Evolutionary conservation across 805 yeast genomes (phyloP).

Genomic region (Myxozyma neglecta): DNA sequence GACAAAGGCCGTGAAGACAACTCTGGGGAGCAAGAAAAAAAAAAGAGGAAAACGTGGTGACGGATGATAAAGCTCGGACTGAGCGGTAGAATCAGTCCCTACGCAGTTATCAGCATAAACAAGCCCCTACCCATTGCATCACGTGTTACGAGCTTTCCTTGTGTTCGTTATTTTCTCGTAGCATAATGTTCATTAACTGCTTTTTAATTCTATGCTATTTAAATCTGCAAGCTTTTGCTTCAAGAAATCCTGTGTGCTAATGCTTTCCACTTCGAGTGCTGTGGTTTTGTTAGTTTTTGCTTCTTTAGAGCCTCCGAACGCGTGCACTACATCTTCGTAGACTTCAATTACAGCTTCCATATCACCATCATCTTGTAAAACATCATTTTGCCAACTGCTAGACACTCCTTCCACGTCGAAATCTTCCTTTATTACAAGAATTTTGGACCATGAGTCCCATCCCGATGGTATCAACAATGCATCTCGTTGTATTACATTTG

Average conservation of each 20-base stretch:
- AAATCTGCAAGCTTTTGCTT: constrained; percentile 15
- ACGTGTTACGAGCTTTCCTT: not conserved
- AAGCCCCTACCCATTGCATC: not conserved
- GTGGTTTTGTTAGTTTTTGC: not conserved
- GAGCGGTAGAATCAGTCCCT: not conserved
- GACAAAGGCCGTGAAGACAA: constrained; percentile 26
- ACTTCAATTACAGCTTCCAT: constrained; percentile 25
- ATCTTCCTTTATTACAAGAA: constrained; percentile 34
- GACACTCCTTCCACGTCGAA: constrained; percentile 32
- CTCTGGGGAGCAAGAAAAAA: constrained; percentile 21
- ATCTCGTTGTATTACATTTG: constrained; percentile 33
- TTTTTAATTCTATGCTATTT: constrained; percentile 16
- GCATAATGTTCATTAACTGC: not conserved
- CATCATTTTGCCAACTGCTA: constrained; percentile 33
- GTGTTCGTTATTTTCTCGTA: not conserved
- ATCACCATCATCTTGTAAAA: constrained; percentile 9
- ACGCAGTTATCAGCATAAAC: not conserved
- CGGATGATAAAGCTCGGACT: constrained; percentile 6
- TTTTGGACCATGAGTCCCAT: constrained; percentile 41
- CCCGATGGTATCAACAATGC: constrained; percentile 39
- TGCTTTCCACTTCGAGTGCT: constrained; percentile 11
- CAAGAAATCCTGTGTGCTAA: constrained; percentile 22
- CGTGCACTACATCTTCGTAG: constrained; percentile 30
- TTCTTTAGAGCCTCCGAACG: constrained; percentile 18
- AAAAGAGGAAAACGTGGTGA: constrained; percentile 23